Base-by-base conservation (phyloP, 768 basidiomycete genomes). In the Pisolithus tinctorius region DNA sequence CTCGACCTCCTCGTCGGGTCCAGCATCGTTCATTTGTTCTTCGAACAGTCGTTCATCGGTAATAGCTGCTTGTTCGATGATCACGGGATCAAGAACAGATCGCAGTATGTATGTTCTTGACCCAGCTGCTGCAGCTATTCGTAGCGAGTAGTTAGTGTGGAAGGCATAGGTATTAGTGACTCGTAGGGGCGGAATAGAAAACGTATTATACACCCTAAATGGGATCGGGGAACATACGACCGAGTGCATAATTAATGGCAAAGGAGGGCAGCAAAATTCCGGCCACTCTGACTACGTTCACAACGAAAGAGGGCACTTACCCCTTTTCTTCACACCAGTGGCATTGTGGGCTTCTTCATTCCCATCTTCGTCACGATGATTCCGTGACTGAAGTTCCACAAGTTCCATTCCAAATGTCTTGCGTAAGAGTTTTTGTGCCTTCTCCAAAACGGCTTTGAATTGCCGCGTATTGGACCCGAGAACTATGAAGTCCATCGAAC, bases 101-200 rank as follows among this genome's bases (percentile, higher is more conserved):
- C 93, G 85, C 16, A 96, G 73, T 41, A 94, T 87, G 63, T 87
- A 98, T 6, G 82, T 81, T 61, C 89, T 92, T 1, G 88, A 82
- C 1, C 86, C 81, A 2, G 75, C 61, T 5, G 79, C 70, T 9
- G 78, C 65, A 17, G 78, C 84, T 82, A 55, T 42, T 49, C 39
- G 30, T 45, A 42, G 31, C 16, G 17, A 26, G 27, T 8, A 26
- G 13, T 27, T 30, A 29, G 38, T 38, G 3, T 31, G 13, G 14
- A 30, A 37, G 25, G 40, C n/a, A 54, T 26, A 14, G 8, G 29
- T 16, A n/a, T 16, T 6, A 10, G 1, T 13, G 16, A 34, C 8
- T 30, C 10, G 8, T 16, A 11, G 2, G 14, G 45, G 45, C 30
- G 23, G 45, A 17, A 46, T 14, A n/a, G 44, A 11, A n/a, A 16